Base-by-base conservation (phyloP, 306 rosid genomes). In the Amphicarpaea edgeworthii region DNA sequence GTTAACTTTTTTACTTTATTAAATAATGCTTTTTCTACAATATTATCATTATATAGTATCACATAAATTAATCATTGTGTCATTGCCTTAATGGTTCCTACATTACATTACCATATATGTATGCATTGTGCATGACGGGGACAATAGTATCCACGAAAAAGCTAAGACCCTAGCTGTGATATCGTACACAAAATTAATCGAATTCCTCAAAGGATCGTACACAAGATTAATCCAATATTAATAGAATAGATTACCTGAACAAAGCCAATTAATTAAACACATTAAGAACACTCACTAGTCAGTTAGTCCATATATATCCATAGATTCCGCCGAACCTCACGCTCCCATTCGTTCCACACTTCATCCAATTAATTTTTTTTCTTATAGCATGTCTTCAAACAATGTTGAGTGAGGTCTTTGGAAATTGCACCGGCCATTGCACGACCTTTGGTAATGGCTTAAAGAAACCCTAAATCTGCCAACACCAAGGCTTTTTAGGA, bases 401-500 rank as follows among this genome's bases (percentile, higher is more conserved):
- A 75, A 82, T 66, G 83, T 84, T 83, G 64, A 80, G 67, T 45
- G 50, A 72, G 81, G 87, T 84, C 79, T 26, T 82, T 77, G 73
- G 74, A 64, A 61, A 59, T 43, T 63, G 85, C 82, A 78, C 89
- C 93, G 88, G 75, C 96, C 97, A 87, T 65, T 74, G 96, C 91
- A 93, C 97, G 97, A 90, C 96, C 90, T 76, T 80, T 63, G 37
- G 77, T 55, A 54, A 60, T 72, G 63, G 64, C 37, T 50, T 79
- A 78, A 71, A 71, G 65, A 72, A 78, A 81, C 76, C 43, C 51
- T 60, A 45, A 53, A 78, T 23, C 49, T 21, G 14, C 3, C 4
- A 21, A 20, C 46, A 45, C 49, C 21, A 63, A 85, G 0, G 5
- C 54, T 6, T 57, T 50, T 24, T 53, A 24, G 15, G 47, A 53